These are phyloP conservation scores for Paramecium octaurelia DNA, from an alignment of 73 alveolate species.

Conservation along the genomic window DNA sequence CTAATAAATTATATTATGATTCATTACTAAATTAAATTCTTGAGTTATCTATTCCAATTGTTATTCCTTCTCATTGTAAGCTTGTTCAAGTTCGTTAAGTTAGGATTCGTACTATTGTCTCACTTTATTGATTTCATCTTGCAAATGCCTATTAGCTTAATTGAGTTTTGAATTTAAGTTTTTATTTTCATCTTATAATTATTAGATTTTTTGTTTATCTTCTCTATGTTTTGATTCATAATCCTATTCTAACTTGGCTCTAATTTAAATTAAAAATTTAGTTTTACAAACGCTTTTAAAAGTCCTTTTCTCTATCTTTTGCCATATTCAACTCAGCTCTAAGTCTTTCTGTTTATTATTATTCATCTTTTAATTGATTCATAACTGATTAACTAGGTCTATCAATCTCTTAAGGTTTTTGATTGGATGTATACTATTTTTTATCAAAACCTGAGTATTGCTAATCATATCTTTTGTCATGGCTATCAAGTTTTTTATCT, in stretches of 20 bases:
- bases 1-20: background rate
- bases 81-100: background rate
- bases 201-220: background rate
- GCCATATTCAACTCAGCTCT: background rate
- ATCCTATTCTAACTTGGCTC: background rate
- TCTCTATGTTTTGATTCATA: background rate
- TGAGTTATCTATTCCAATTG: slow-evolving; percentile 5
- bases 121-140: background rate
- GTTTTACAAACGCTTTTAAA: background rate
- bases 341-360: background rate
- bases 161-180: background rate
- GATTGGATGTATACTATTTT: background rate
- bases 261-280: background rate
- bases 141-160: background rate
- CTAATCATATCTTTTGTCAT: background rate
- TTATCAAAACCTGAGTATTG: slow-evolving; percentile 28
- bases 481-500: background rate
- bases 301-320: slow-evolving; percentile 10
- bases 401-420: background rate
- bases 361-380: background rate
- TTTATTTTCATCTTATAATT: background rate
- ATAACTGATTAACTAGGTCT: background rate
- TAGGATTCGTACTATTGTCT: background rate
- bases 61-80: background rate
- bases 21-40: background rate